Base-by-base conservation (phyloP, 768 basidiomycete genomes). In the Amanita jacksonii region DNA sequence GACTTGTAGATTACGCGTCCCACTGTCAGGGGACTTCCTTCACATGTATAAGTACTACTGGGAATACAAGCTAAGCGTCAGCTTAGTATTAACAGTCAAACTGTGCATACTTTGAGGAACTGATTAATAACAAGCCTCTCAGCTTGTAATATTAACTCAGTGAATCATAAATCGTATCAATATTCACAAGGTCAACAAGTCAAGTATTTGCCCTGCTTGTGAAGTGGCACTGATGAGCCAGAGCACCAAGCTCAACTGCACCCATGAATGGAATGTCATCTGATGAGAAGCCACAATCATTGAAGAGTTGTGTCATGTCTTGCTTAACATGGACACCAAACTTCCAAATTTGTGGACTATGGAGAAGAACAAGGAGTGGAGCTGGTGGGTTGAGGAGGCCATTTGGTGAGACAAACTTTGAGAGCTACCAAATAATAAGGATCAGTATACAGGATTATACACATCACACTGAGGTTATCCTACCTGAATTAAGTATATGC, bases 101-200 rank as follows among this genome's bases (percentile, higher is more conserved):
- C n/a, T n/a, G n/a, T n/a, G n/a, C n/a, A n/a, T n/a, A n/a, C n/a
- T n/a, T n/a, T n/a, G n/a, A n/a, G n/a, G n/a, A n/a, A n/a, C n/a
- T n/a, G n/a, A n/a, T n/a, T n/a, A n/a, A n/a, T n/a, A n/a, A n/a
- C n/a, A n/a, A n/a, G n/a, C n/a, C n/a, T n/a, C n/a, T n/a, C n/a
- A n/a, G n/a, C n/a, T n/a, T n/a, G n/a, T n/a, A n/a, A n/a, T n/a
- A n/a, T n/a, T n/a, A n/a, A n/a, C n/a, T n/a, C n/a, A n/a, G n/a
- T n/a, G n/a, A n/a, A n/a, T n/a, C n/a, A n/a, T n/a, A n/a, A n/a
- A n/a, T n/a, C n/a, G n/a, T n/a, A n/a, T n/a, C n/a, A 2, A 20
- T 16, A 20, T 58, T 62, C 33, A 48, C 55, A 1, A 66, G 50
- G 39, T 66, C 62, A 1, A 57, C 50, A 16, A 66, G 56, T n/a